Conservation (phyloP, 2,329 filamentous ascomycete species). For the Fusarium stilboides region DNA sequence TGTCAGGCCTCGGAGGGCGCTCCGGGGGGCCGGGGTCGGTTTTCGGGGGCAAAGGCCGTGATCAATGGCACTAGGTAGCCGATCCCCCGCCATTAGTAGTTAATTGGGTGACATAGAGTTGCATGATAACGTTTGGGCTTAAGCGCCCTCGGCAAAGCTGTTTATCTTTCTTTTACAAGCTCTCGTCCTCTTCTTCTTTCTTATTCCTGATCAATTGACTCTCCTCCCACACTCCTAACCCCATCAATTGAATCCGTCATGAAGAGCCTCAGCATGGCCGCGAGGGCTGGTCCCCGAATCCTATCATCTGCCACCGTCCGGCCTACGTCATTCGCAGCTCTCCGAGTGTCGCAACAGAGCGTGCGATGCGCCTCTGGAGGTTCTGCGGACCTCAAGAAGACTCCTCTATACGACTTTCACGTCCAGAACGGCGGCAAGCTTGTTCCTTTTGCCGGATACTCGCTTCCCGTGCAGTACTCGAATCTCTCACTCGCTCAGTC, state of each 20-base stretch:
- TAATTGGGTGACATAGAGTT: slow-evolving; percentile 30
- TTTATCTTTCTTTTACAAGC: slow-evolving; percentile 26
- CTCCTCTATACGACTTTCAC: slow-evolving; percentile 85
- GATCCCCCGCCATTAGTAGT: slow-evolving; percentile 35
- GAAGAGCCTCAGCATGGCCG: slow-evolving; percentile 53
- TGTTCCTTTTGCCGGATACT: slow-evolving; percentile 94
- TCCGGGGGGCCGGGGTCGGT: slow-evolving; percentile 45
- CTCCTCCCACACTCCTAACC: slow-evolving; percentile 18
- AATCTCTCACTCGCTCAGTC: slow-evolving; percentile 84
- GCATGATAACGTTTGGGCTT: slow-evolving; percentile 28
- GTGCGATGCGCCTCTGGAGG: slow-evolving; percentile 51
- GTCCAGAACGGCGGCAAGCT: slow-evolving; percentile 87
- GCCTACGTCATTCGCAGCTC: slow-evolving; percentile 42
- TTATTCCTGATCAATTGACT: slow-evolving; percentile 38
- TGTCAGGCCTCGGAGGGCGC: slow-evolving; percentile 40
- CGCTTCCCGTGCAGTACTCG: slow-evolving; percentile 93
- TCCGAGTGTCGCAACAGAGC: slow-evolving; percentile 42
- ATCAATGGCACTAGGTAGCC: slow-evolving; percentile 29
- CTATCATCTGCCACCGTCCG: slow-evolving; percentile 41
- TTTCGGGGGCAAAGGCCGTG: slow-evolving; percentile 40
- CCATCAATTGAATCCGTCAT: slow-evolving; percentile 49
- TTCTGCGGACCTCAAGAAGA: slow-evolving; percentile 67
- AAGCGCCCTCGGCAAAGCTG: slow-evolving; percentile 22
- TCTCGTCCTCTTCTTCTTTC: slow-evolving; percentile 12
- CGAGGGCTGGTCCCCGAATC: slow-evolving; percentile 52